Evolutionary conservation across 1,139 yeast species (phyloP).

Genomic region (Yamadazyma epiphylla): DNA sequence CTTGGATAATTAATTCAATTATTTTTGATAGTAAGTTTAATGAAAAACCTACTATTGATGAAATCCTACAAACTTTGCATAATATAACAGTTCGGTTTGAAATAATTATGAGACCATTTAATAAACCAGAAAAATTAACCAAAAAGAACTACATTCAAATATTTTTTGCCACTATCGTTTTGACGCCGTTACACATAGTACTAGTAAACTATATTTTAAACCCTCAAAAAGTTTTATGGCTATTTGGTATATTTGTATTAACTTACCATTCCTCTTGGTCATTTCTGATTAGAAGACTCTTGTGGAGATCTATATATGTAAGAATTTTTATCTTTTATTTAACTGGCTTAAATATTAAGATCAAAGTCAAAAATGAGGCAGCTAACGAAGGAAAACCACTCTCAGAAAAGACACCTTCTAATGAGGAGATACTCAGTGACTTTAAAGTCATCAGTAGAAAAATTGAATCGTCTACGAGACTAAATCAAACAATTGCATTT

Average conservation of each 20-base stretch:
- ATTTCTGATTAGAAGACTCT: slow-evolving; percentile 42
- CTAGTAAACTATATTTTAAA: slow-evolving; percentile 32
- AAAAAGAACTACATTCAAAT: slow-evolving; percentile 26
- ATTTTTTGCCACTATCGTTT: slow-evolving; percentile 25
- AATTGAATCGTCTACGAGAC: slow-evolving; percentile 37
- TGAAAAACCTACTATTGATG: slow-evolving; percentile 56
- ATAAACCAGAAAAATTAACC: slow-evolving; percentile 27
- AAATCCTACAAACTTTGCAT: slow-evolving; percentile 47
- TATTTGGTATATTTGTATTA: slow-evolving; percentile 36
- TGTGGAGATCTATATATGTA: slow-evolving; percentile 53
- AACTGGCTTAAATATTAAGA: slow-evolving; percentile 41
- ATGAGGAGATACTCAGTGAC: slow-evolving; percentile 23
- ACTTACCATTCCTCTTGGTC: slow-evolving; percentile 55
- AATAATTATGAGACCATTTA: slow-evolving; percentile 39
- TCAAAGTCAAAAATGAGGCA: slow-evolving; percentile 14
- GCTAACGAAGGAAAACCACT: slow-evolving; percentile 10
- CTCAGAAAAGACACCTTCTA: slow-evolving; percentile 4
- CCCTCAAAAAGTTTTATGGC: slow-evolving; percentile 33
- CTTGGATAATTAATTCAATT: slow-evolving; percentile 46
- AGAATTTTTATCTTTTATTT: slow-evolving; percentile 40
- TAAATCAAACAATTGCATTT: slow-evolving; percentile 46
- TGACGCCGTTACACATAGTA: slow-evolving; percentile 48
- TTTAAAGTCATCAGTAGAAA: slow-evolving; percentile 40
- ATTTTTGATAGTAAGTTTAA: slow-evolving; percentile 39
- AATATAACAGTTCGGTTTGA: slow-evolving; percentile 48